Evolutionary conservation across 257 asterid species (phyloP).

Genomic region (Ilex asprella): DNA sequence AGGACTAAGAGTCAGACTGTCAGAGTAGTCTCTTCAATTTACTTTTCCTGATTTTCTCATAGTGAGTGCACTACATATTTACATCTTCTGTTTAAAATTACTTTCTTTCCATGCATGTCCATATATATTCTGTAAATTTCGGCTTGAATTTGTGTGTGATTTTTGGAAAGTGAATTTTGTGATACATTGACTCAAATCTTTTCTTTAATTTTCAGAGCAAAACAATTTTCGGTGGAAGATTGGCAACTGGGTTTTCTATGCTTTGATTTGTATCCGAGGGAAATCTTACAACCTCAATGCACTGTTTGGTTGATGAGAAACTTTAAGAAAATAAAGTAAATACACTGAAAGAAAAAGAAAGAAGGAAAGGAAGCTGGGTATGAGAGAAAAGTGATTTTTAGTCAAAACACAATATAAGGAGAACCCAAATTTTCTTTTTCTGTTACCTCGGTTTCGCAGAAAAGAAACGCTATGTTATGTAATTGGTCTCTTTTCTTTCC

Average conservation of each 20-base stretch:
- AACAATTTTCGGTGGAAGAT: neutral
- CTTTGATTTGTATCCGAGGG: slow-evolving; percentile 2
- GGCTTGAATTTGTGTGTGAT: no score
- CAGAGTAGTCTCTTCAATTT: neutral
- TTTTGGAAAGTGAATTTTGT: slow-evolving; percentile 17
- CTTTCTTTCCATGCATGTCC: slow-evolving; percentile 1
- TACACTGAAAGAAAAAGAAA: no score
- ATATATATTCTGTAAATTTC: no score
- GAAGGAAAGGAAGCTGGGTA: no score
- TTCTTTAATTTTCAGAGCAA: neutral
- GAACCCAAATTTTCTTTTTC: no score
- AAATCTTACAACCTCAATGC: neutral
- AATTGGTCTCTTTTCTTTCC: no score
- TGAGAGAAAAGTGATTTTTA: no score
- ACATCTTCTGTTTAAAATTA: neutral
- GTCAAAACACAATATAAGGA: no score
- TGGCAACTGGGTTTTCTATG: slow-evolving; percentile 12
- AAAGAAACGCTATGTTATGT: no score
- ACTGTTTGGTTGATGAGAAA: slow-evolving; percentile 6
- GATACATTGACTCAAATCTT: slow-evolving; percentile 18
- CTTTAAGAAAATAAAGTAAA: neutral
- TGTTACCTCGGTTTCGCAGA: no score
- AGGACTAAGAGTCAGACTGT: neutral
- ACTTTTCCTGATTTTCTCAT: slow-evolving; percentile 4
- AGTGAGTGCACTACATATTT: slow-evolving; percentile 10